Percentiles rank a stretch among this genome's conserved stretches.
phyloP scores from a whole-genome alignment of 2,329 filamentous ascomycete genomes.

The Colletotrichum gloeosporioides region DNA sequence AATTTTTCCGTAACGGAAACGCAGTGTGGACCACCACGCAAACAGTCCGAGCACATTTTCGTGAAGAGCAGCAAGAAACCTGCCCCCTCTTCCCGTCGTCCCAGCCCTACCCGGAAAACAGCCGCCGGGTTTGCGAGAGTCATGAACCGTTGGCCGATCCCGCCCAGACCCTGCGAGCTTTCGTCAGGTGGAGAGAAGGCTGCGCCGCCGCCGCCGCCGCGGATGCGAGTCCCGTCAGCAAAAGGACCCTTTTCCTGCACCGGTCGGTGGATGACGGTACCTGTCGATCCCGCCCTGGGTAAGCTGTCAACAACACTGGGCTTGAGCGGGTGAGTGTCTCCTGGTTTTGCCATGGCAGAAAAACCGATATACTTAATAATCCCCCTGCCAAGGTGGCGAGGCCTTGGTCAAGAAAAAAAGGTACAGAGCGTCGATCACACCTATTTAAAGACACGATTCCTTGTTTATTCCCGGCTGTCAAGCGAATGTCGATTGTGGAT shows the following conservation, averaged over 20 bases:
- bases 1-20: not conserved
- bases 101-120: slow-evolving; percentile 12
- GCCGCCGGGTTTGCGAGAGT: slow-evolving; percentile 14
- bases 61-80: not conserved
- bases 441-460: not conserved
- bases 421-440: slow-evolving; percentile 1
- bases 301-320: not conserved
- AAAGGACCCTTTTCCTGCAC: not conserved
- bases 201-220: not conserved
- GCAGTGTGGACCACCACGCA: not conserved
- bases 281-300: slow-evolving; percentile 2
- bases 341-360: not conserved
- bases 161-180: slow-evolving; percentile 3
- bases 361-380: not conserved
- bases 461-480: not conserved
- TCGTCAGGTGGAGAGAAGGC: not conserved
- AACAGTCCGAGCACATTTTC: not conserved
- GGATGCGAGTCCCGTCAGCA: not conserved
- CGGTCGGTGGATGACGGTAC: not conserved
- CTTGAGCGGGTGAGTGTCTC: not conserved
- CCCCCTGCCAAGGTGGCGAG: not conserved
- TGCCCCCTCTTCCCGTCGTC: not conserved
- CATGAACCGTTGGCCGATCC: slow-evolving; percentile 13
- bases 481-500: not conserved
- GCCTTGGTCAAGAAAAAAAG: not conserved